A percentile compares a stretch with the other conserved stretches of the same genome.
These are phyloP conservation scores for Kuraishia hungarica DNA, from an alignment of 805 yeast genomes.

Conservation along the genomic window DNA sequence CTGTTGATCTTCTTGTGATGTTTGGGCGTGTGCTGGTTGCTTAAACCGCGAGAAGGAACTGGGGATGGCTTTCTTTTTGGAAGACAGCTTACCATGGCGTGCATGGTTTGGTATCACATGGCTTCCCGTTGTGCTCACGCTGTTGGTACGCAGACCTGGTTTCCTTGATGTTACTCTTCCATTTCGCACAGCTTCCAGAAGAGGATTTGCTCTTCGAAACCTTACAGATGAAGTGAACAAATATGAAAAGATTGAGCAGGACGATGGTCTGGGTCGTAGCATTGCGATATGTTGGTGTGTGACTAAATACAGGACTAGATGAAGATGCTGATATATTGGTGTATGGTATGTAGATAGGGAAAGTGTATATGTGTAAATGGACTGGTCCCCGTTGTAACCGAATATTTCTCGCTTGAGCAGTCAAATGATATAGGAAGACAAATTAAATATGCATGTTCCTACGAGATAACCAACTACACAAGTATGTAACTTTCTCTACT, in stretches of 20 bases:
- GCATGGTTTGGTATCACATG: neutral
- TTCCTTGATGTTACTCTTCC: neutral
- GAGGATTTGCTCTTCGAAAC: neutral
- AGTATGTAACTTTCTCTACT: too few relatives aligned
- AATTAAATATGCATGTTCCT: too few relatives aligned
- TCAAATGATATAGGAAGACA: too few relatives aligned
- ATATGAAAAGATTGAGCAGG: neutral
- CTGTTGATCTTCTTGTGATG: neutral
- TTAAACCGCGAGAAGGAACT: neutral
- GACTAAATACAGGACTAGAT: too few relatives aligned
- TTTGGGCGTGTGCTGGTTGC: neutral
- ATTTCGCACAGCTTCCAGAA: neutral
- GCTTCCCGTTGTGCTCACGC: neutral
- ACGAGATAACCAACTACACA: too few relatives aligned
- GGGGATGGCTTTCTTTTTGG: neutral
- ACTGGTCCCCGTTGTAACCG: too few relatives aligned
- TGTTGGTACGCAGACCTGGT: neutral
- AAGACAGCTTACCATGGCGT: neutral
- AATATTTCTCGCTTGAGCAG: too few relatives aligned
- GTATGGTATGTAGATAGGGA: too few relatives aligned
- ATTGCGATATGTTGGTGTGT: neutral
- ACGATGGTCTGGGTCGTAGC: neutral
- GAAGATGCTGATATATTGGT: too few relatives aligned
- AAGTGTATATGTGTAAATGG: too few relatives aligned
- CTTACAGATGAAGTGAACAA: neutral